Conservation (phyloP, 2,329 filamentous ascomycete species). For the Grosmannia penicillata region DNA sequence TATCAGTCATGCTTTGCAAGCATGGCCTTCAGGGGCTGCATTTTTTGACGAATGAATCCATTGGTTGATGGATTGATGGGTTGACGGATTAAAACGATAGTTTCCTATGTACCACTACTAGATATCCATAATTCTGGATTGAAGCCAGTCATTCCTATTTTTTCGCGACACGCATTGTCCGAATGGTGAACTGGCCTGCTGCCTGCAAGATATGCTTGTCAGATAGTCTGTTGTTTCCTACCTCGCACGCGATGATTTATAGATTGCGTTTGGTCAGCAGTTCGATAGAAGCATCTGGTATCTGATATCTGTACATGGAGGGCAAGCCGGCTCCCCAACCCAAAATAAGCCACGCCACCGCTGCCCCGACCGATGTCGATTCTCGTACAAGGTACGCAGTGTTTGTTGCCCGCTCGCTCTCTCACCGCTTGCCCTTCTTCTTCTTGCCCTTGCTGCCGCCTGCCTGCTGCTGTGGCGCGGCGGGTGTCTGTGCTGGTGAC, state of each 20-base stretch:
- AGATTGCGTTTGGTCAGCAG: no score
- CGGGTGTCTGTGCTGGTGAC: slow-evolving; percentile 16
- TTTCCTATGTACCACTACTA: slow-evolving; percentile 7
- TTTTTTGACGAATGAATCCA: not conserved
- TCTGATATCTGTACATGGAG: no score
- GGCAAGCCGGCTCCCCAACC: no score
- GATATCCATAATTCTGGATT: slow-evolving; percentile 3
- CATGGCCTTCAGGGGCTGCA: not conserved
- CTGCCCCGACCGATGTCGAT: no score
- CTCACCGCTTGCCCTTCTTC: slow-evolving; percentile 54
- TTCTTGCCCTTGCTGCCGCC: slow-evolving; percentile 46
- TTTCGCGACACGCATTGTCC: not conserved
- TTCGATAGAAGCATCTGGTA: no score
- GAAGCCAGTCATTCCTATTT: not conserved
- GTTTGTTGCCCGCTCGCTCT: no score
- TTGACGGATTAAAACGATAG: slow-evolving; percentile 6
- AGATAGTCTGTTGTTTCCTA: no score
- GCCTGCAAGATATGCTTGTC: no score
- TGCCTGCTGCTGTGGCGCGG: slow-evolving; percentile 9
- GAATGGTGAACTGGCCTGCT: no score
- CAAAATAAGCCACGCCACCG: not conserved
- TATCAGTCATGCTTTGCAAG: slow-evolving; percentile 4
- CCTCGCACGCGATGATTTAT: no score
- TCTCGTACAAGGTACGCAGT: no score
- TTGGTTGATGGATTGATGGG: slow-evolving; percentile 1